phyloP scores from a whole-genome alignment of 2,329 filamentous ascomycete genomes.

The Microcyclospora pomicola region DNA sequence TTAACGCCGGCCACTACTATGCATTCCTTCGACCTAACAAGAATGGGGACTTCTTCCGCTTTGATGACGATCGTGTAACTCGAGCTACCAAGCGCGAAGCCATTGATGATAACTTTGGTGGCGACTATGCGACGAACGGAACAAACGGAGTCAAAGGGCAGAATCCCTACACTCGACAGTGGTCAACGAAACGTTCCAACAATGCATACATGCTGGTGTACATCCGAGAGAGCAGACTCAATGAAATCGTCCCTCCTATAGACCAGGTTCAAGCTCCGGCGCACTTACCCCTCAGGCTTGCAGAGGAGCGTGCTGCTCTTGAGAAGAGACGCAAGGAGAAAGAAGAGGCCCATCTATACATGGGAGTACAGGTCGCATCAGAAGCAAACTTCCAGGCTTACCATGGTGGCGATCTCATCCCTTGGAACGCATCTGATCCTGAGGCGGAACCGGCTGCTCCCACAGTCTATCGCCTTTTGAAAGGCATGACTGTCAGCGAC shows the following conservation, averaged over 20 bases:
- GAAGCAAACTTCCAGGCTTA: conserved; percentile 69
- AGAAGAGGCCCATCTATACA: conserved; percentile 88
- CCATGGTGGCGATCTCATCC: conserved; percentile 66
- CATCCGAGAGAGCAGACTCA: conserved; percentile 73
- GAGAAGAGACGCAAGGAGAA: conserved; percentile 75
- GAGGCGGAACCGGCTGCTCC: conserved; percentile 55
- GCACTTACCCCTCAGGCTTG: conserved; percentile 65
- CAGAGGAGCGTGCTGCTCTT: conserved; percentile 64
- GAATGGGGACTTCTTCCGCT: conserved; percentile 90
- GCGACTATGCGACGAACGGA: conserved; percentile 51
- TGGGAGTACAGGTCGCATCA: conserved; percentile 68
- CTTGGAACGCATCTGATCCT: conserved; percentile 50
- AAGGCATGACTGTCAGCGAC: conserved; percentile 61
- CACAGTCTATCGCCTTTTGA: conserved; percentile 57
- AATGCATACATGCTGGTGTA: conserved; percentile 99
- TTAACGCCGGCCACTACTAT: conserved; percentile 97
- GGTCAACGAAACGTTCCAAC: conserved; percentile 54
- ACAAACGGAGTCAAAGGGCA: conserved; percentile 44
- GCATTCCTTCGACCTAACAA: conserved; percentile 89
- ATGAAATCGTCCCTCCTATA: conserved; percentile 66
- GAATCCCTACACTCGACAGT: conserved; percentile 50
- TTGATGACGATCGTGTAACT: conserved; percentile 96
- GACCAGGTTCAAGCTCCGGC: conserved; percentile 64
- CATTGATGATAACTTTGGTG: conserved; percentile 91
- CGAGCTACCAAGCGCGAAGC: conserved; percentile 83